These are phyloP conservation scores for Fusarium transvaalense DNA, from an alignment of 2,329 filamentous ascomycete species.

Conservation along the genomic window DNA sequence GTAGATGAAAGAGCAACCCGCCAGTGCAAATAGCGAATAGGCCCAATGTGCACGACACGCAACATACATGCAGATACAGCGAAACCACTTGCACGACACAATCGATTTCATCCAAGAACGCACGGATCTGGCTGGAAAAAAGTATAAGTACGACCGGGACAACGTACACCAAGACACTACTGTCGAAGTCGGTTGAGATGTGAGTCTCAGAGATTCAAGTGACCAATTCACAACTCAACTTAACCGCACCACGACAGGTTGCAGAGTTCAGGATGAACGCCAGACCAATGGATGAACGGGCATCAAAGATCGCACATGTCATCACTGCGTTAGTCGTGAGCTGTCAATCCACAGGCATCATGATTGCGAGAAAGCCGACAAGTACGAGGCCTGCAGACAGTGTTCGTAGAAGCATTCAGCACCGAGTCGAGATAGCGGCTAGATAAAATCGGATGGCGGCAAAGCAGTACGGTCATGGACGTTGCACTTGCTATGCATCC, in stretches of 20 bases:
- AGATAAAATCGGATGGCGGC: constrained; percentile 33
- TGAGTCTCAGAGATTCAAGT: constrained; percentile 15
- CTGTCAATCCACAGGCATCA: constrained; percentile 36
- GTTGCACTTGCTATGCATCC: constrained; percentile 36
- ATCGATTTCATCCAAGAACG: constrained; percentile 39
- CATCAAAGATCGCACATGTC: constrained; percentile 46
- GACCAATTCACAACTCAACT: constrained; percentile 39
- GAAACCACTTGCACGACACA: constrained; percentile 42
- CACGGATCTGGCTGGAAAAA: constrained; percentile 27
- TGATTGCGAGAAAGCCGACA: constrained; percentile 25
- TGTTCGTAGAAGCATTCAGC: constrained; percentile 36
- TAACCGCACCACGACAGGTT: constrained; percentile 22
- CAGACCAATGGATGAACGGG: constrained; percentile 42
- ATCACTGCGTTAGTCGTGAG: constrained; percentile 49
- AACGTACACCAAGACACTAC: constrained; percentile 27
- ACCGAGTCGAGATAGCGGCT: constrained; percentile 39
- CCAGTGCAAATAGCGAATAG: constrained; percentile 15
- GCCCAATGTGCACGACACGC: constrained; percentile 10
- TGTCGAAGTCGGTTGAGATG: constrained; percentile 19
- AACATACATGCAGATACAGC: constrained; percentile 40
- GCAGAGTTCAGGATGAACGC: constrained; percentile 46
- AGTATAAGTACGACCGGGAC: constrained; percentile 15
- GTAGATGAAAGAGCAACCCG: constrained; percentile 19
- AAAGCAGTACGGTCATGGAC: constrained; percentile 42
- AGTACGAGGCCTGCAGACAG: constrained; percentile 17